Evolutionary conservation across 306 rosid genomes (phyloP).

Genomic region (Albizia julibrissin): DNA sequence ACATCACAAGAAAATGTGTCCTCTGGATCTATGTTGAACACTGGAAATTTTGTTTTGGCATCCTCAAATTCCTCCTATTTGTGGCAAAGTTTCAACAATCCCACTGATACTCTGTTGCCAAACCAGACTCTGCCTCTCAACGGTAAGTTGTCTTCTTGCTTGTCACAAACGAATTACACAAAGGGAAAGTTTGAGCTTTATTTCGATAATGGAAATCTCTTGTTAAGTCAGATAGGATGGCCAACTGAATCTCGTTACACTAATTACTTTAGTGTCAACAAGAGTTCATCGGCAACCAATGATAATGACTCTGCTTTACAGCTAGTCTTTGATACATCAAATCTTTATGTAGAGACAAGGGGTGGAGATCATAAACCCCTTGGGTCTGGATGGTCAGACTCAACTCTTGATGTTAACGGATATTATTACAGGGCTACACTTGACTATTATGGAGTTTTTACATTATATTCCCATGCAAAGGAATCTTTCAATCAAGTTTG

Average conservation of each 20-base stretch:
- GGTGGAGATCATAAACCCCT: constrained; percentile 28
- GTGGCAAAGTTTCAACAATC: constrained; percentile 64
- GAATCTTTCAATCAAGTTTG: constrained; percentile 32
- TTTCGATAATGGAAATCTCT: constrained; percentile 25
- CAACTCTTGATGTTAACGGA: background rate
- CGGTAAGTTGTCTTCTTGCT: constrained; percentile 28
- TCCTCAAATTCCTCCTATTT: background rate
- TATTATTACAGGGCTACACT: constrained; percentile 60
- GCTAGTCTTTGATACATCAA: constrained; percentile 43
- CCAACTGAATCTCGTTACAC: constrained; percentile 25
- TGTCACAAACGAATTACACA: constrained; percentile 43
- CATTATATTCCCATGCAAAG: constrained; percentile 54
- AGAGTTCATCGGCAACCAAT: background rate
- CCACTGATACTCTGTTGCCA: constrained; percentile 70
- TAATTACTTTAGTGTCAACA: constrained; percentile 15
- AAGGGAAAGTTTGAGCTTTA: constrained; percentile 54
- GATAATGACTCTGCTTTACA: background rate
- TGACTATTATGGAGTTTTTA: constrained; percentile 62
- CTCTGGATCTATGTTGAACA: constrained; percentile 49
- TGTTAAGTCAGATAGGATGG: constrained; percentile 40
- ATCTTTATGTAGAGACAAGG: constrained; percentile 26
- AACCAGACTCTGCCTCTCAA: constrained; percentile 32
- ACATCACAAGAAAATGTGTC: constrained; percentile 11
- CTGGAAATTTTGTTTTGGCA: constrained; percentile 55
- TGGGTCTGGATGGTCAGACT: background rate